Conservation (phyloP, 1,284 basidiomycete species). For the Tylopilus sp. region DNA sequence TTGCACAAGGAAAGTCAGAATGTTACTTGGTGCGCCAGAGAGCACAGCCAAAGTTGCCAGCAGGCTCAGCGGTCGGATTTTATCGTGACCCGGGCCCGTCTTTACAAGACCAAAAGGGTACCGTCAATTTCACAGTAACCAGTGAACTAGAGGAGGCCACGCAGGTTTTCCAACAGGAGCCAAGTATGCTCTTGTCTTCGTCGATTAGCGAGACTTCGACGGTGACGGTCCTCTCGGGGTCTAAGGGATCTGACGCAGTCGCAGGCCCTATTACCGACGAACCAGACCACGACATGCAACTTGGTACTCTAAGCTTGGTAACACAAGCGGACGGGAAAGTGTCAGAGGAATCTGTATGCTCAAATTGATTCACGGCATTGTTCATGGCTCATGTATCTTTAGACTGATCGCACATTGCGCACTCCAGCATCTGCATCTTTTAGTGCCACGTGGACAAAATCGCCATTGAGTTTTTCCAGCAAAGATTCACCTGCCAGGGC, state of each 20-base stretch:
- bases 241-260: conserved; percentile 6
- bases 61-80: conserved; percentile 69
- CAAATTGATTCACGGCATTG: neutral
- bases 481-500: conserved; percentile 66
- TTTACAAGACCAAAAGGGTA: conserved; percentile 42
- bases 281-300: conserved; percentile 20
- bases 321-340: conserved; percentile 45
- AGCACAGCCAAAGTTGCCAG: conserved; percentile 43
- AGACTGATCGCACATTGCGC: conserved; percentile 48
- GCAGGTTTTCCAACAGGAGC: conserved; percentile 10
- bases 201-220: conserved; percentile 18
- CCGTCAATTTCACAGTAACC: conserved; percentile 69
- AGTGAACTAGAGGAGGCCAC: conserved; percentile 64
- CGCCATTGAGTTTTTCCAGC: conserved; percentile 51
- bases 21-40: conserved; percentile 27
- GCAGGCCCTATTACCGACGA: conserved; percentile 25
- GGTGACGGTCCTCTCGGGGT: conserved; percentile 2
- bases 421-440: conserved; percentile 50
- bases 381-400: conserved; percentile 14
- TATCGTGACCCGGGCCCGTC: conserved; percentile 58
- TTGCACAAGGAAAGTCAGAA: conserved; percentile 22
- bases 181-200: conserved; percentile 30
- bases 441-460: conserved; percentile 58
- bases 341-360: conserved; percentile 49
- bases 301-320: conserved; percentile 29